Percentiles rank a stretch among this genome's conserved stretches.
These are phyloP conservation scores for Kwoniella bestiolae DNA, from an alignment of 768 basidiomycete species.

Conservation along the genomic window DNA sequence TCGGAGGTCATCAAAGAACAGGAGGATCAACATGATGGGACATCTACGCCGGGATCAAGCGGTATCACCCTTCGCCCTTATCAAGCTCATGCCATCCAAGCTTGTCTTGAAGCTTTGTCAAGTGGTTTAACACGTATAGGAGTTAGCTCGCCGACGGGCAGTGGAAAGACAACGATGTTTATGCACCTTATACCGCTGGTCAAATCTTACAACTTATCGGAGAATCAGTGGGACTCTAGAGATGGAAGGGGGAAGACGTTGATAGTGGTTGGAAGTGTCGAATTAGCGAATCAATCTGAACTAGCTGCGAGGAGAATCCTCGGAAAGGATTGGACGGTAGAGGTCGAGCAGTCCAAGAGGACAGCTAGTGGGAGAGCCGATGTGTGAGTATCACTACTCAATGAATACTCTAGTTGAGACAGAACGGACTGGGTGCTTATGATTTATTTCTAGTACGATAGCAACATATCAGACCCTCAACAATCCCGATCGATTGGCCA, in stretches of 20 bases:
- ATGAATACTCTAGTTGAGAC: no score
- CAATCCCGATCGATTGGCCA: conserved; percentile 67
- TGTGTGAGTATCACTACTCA: conserved; percentile 77
- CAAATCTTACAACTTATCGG: not conserved
- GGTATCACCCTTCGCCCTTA: conserved; percentile 73
- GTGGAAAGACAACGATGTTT: conserved; percentile 87
- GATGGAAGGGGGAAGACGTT: conserved; percentile 60
- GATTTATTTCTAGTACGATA: conserved; percentile 44
- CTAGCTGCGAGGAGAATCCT: conserved; percentile 69
- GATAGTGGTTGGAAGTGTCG: conserved; percentile 79
- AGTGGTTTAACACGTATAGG: conserved; percentile 66
- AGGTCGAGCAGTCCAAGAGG: conserved; percentile 86
- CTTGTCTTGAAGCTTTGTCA: conserved; percentile 73
- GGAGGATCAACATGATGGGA: not conserved
- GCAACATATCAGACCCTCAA: conserved; percentile 67
- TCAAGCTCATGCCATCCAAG: conserved; percentile 76
- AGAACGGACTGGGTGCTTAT: no score
- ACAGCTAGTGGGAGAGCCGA: conserved; percentile 79
- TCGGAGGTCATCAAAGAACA: not conserved
- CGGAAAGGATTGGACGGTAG: conserved; percentile 72
- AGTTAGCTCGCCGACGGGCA: conserved; percentile 55
- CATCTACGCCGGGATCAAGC: not conserved
- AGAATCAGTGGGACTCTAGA: no score
- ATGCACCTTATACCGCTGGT: conserved; percentile 76
- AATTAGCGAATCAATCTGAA: conserved; percentile 86